Evolutionary conservation across 2,329 filamentous ascomycete species (phyloP).

Genomic region (Dactylella cylindrospora): DNA sequence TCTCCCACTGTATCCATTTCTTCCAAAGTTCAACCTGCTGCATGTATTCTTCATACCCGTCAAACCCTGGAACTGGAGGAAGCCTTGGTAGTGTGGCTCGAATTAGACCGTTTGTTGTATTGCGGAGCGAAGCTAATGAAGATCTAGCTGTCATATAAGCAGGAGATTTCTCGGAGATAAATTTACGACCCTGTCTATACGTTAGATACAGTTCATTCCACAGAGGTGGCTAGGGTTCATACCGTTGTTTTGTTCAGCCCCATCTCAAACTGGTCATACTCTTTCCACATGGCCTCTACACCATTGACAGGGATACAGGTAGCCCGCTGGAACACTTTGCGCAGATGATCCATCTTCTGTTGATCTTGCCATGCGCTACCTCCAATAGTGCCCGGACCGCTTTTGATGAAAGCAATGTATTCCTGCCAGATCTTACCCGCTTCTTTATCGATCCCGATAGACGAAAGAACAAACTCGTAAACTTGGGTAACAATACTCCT

Average conservation of each 20-base stretch:
- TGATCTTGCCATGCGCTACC: slow-evolving; percentile 92
- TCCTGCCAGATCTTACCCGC: slow-evolving; percentile 89
- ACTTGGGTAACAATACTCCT: slow-evolving; percentile 78
- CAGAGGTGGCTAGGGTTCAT: slow-evolving; percentile 50
- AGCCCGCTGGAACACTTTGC: slow-evolving; percentile 88
- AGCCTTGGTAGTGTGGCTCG: slow-evolving; percentile 77
- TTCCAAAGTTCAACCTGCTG: slow-evolving; percentile 88
- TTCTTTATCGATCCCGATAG: slow-evolving; percentile 87
- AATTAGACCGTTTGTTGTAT: slow-evolving; percentile 74
- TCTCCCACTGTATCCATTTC: slow-evolving; percentile 93
- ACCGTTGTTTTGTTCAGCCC: slow-evolving; percentile 88
- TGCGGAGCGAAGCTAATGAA: slow-evolving; percentile 85
- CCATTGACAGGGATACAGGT: slow-evolving; percentile 82
- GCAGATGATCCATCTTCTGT: slow-evolving; percentile 93
- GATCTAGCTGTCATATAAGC: slow-evolving; percentile 95
- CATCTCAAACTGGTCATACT: slow-evolving; percentile 97
- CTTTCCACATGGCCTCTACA: slow-evolving; percentile 86
- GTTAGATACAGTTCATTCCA: not conserved
- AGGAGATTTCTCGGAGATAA: slow-evolving; percentile 87
- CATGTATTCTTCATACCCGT: slow-evolving; percentile 79
- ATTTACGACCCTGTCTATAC: slow-evolving; percentile 75
- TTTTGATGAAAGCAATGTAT: slow-evolving; percentile 90
- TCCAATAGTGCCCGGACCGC: slow-evolving; percentile 79
- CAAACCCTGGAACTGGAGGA: slow-evolving; percentile 80
- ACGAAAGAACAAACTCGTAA: slow-evolving; percentile 88